A percentile compares a stretch with the other conserved stretches of the same genome.
phyloP scores from a whole-genome alignment of 805 yeast species.

The Wickerhamomyces subpelliculosus region DNA sequence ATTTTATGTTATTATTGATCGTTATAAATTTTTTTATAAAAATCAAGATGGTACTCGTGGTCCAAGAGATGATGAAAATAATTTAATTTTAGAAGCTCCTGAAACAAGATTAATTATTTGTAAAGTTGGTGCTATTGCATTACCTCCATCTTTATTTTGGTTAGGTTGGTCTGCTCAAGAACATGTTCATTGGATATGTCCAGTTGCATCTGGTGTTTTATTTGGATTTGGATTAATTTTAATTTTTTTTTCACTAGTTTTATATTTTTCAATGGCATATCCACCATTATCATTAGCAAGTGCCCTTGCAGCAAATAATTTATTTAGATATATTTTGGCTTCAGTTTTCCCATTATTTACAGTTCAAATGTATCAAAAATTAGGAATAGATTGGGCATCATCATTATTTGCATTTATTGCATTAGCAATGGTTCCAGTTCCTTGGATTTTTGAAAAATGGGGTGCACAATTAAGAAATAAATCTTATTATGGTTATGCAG shows the following conservation, averaged over 20 bases:
- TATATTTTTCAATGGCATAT: constrained; percentile 63
- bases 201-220: constrained; percentile 70
- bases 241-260: constrained; percentile 62
- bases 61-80: constrained; percentile 40
- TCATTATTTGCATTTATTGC: constrained; percentile 59
- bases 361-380: constrained; percentile 68
- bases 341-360: constrained; percentile 82
- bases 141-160: constrained; percentile 74
- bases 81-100: constrained; percentile 47
- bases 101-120: constrained; percentile 55
- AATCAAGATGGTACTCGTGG: constrained; percentile 60
- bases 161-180: constrained; percentile 67
- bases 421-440: constrained; percentile 66
- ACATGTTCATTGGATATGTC: constrained; percentile 68
- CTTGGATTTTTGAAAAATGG: constrained; percentile 56
- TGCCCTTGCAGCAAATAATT: constrained; percentile 85
- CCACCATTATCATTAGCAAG: constrained; percentile 77
- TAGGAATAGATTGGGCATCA: constrained; percentile 77
- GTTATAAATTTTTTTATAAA: constrained; percentile 41
- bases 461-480: constrained; percentile 50
- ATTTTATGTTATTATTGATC: constrained; percentile 44
- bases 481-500: constrained; percentile 56
- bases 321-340: constrained; percentile 67
- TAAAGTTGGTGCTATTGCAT: constrained; percentile 57
- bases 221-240: constrained; percentile 70